Conservation (phyloP, 306 rosid genomes). For the Herpetospermum pedunculosum region DNA sequence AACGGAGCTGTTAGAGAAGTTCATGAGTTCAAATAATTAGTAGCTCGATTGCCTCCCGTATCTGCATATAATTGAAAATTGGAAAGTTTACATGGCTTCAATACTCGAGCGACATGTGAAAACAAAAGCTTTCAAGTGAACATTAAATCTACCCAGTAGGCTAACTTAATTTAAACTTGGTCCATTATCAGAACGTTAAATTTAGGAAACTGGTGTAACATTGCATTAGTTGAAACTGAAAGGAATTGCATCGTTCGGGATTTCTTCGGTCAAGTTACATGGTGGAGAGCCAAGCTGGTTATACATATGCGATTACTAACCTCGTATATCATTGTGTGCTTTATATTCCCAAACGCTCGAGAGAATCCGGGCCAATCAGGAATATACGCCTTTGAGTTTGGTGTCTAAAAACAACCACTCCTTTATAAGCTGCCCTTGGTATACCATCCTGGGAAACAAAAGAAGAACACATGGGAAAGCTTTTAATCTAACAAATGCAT, state of each 20-base stretch:
- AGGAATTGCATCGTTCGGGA: not conserved
- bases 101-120: not conserved
- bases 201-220: not conserved
- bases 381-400: slow-evolving; percentile 47
- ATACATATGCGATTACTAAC: not conserved
- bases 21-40: not conserved
- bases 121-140: not conserved
- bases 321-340: slow-evolving; percentile 29
- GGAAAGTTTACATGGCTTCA: not conserved
- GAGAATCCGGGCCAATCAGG: slow-evolving; percentile 68
- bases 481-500: slow-evolving; percentile 4
- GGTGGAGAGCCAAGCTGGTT: not conserved
- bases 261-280: not conserved
- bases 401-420: slow-evolving; percentile 80
- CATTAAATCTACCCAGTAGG: not conserved
- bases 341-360: slow-evolving; percentile 46
- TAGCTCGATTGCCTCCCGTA: not conserved
- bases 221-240: not conserved
- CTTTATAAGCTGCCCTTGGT: slow-evolving; percentile 89
- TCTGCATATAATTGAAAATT: not conserved
- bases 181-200: not conserved
- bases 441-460: slow-evolving; percentile 65
- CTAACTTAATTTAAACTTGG: not conserved
- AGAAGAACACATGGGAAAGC: slow-evolving; percentile 4
- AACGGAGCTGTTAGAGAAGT: not conserved